Base-by-base conservation (phyloP, 345 rosid genomes). In the Citrus maxima region DNA sequence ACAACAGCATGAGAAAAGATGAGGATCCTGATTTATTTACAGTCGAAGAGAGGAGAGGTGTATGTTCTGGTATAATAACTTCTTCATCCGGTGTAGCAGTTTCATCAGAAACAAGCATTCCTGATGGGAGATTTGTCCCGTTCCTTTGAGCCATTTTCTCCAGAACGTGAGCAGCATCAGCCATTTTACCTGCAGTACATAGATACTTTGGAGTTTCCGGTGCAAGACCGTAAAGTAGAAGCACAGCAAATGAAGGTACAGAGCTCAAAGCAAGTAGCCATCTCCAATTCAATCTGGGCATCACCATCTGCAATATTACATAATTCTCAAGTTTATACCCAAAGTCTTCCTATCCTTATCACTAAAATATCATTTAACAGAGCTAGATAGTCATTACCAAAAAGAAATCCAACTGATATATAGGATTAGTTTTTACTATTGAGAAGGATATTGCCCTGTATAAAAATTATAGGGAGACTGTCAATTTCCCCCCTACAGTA, bases 141-240 rank as follows among this genome's bases (percentile, higher is more conserved):
- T 46, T 46, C 16, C 81, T 60, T 77, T 74, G 64, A 32, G 90
- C 88, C 46, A 88, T 82, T 75, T 78, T 85, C 81, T 88, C 88
- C 73, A 92, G 76, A 74, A 90, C 70, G 24, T 54, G 30, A 35
- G 71, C 69, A 80, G 92, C 96, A 6, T 92, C 92, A 19, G 40
- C 56, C 24, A 76, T 82, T 77, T 74, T 83, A 24, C 87, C 91
- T 85, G 82, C 88, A 67, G 77, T 37, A 82, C 89, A 88, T 24
- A 88, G 75, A 73, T 92, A 92, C 75, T 90, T 86, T 8, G 92
- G 93, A 35, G 96, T 90, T 79, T 92, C 96, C 0, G 90, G 90
- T 37, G 84, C 78, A 58, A 75, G 27, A n/a, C 49, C 24, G 73
- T 88, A 90, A 35, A 92, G 83, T 22, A 85, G 6, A 76, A 90